phyloP scores from a whole-genome alignment of 1,284 basidiomycete genomes.

The Schizophyllum commune region DNA sequence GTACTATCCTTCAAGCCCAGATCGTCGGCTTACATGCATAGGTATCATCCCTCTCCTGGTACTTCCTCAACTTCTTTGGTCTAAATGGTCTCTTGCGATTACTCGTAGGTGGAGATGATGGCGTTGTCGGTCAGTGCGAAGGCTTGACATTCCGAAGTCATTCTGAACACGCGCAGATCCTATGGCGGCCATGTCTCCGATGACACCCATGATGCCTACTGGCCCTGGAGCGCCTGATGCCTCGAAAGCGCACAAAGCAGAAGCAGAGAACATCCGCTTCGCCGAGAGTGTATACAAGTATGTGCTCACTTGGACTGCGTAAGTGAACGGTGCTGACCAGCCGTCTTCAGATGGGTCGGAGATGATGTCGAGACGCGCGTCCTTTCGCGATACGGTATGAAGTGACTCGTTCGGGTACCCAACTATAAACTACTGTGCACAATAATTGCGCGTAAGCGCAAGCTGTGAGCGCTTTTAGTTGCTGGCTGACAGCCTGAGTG shows the following conservation, averaged over 20 bases:
- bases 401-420: constrained; percentile 12
- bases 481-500: too few relatives aligned
- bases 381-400: constrained; percentile 65
- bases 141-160: constrained; percentile 34
- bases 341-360: constrained; percentile 50
- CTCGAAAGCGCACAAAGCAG: constrained; percentile 85
- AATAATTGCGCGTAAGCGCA: too few relatives aligned
- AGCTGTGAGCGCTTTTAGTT: too few relatives aligned
- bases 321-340: background rate
- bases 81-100: constrained; percentile 93
- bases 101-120: constrained; percentile 86
- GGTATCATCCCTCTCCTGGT: constrained; percentile 87
- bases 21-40: background rate
- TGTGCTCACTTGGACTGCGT: background rate
- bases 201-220: constrained; percentile 33
- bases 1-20: background rate
- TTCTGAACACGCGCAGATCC: constrained; percentile 73
- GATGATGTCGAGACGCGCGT: constrained; percentile 75
- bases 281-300: constrained; percentile 70
- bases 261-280: constrained; percentile 91
- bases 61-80: constrained; percentile 98
- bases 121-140: constrained; percentile 30
- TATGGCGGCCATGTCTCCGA: constrained; percentile 66
- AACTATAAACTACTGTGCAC: too few relatives aligned
- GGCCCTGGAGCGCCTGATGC: constrained; percentile 67